phyloP scores from a whole-genome alignment of 1,284 basidiomycete genomes.

The Xerocomus minutiporus region DNA sequence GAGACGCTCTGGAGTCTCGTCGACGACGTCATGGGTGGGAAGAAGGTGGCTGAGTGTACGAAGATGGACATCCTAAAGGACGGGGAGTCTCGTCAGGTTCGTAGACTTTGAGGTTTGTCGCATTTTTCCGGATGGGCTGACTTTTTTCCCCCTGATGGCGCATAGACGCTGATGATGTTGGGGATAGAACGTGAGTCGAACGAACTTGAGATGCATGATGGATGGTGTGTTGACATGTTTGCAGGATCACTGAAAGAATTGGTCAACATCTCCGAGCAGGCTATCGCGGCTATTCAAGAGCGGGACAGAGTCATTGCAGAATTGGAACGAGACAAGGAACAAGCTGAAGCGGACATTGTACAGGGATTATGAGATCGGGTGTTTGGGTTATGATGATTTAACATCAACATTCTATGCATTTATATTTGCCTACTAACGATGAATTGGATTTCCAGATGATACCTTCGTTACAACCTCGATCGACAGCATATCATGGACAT shows the following conservation, averaged over 20 bases:
- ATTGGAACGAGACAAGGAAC: slow-evolving; percentile 6
- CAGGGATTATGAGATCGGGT: not conserved
- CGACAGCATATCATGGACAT: no score
- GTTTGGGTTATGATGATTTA: no score
- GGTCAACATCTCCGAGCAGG: slow-evolving; percentile 22
- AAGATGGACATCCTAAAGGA: slow-evolving; percentile 50
- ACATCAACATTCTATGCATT: no score
- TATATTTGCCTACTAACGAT: no score
- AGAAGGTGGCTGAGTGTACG: slow-evolving; percentile 36
- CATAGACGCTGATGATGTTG: slow-evolving; percentile 48
- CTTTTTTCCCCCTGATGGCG: not conserved
- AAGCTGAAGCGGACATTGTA: not conserved
- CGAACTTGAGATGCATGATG: not conserved
- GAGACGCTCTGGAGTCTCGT: slow-evolving; percentile 40
- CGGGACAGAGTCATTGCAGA: slow-evolving; percentile 15
- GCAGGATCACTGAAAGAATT: slow-evolving; percentile 28
- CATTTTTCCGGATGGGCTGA: not conserved
- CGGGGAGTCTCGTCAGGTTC: slow-evolving; percentile 46
- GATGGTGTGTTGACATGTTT: not conserved
- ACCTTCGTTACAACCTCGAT: no score
- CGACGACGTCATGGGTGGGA: slow-evolving; percentile 45
- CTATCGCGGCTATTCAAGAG: slow-evolving; percentile 18
- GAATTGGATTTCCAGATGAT: no score
- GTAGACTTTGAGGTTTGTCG: not conserved
- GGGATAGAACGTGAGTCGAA: slow-evolving; percentile 48